Conservation (phyloP, 2,329 filamentous ascomycete species). For the Catunica adiposa region DNA sequence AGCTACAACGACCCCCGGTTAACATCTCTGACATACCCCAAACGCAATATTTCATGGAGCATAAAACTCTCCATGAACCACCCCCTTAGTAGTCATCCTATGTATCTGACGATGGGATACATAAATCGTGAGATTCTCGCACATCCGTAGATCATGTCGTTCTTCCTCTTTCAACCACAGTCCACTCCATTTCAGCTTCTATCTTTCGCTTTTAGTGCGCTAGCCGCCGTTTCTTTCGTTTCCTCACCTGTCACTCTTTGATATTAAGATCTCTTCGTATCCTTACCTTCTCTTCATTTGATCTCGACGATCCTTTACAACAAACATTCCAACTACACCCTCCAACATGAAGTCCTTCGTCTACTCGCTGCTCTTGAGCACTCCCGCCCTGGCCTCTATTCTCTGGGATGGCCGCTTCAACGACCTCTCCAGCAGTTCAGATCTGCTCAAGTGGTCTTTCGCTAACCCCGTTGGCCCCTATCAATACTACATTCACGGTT, state of each 20-base stretch:
- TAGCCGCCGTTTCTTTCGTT: constrained; percentile 14
- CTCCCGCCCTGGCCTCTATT: constrained; percentile 19
- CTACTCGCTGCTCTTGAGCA: constrained; percentile 6
- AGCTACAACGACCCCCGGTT: not conserved
- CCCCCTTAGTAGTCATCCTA: not conserved
- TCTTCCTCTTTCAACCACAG: constrained; percentile 1
- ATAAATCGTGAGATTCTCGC: not conserved
- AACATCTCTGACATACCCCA: not conserved
- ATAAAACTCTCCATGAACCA: not conserved
- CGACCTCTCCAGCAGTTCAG: constrained; percentile 33
- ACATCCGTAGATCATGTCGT: not conserved
- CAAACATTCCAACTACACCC: not conserved
- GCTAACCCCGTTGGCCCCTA: constrained; percentile 52
- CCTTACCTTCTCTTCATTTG: constrained; percentile 13
- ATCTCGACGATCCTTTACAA: constrained; percentile 12
- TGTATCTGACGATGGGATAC: not conserved
- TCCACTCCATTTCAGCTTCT: constrained; percentile 4
- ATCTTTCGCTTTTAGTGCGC: constrained; percentile 9
- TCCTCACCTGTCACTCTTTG: constrained; percentile 1
- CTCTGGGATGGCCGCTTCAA: constrained; percentile 54
- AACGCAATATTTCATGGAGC: not conserved
- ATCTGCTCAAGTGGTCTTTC: constrained; percentile 48
- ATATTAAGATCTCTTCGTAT: not conserved
- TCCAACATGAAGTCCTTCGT: constrained; percentile 14
- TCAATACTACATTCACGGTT: constrained; percentile 63